Base-by-base conservation (phyloP, 805 yeast genomes). In the Jamesozyma rosinii region DNA sequence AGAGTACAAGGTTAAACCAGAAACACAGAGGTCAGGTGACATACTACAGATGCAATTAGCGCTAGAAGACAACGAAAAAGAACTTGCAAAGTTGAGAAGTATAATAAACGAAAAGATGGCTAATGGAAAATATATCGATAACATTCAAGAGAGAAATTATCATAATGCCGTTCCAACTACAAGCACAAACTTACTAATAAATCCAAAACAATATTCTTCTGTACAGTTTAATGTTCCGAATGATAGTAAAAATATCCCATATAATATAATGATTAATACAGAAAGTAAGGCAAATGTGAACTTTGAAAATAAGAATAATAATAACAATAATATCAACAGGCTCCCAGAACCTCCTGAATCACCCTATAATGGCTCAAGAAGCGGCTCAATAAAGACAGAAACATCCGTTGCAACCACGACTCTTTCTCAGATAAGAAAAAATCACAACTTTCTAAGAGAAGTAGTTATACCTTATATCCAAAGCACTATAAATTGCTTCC, bases 1-100 rank as follows among this genome's bases (percentile, higher is more conserved):
- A n/a, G n/a, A n/a, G n/a, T n/a, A n/a, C n/a, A n/a, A n/a, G n/a
- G n/a, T n/a, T n/a, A n/a, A n/a, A n/a, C 15, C 40, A 14, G 3
- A 8, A 3, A 24, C 6, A 11, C 11, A 8, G 29, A 24, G 11
- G 11, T 8, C 29, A 8, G 11, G 11, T 11, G 29, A 24, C 11
- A 53, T 51, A 31, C 55, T 49, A 35, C 57, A 54, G 45, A 41
- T 57, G 41, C 48, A 48, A 26, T 35, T 55, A 38, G 53, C 49
- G 11, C 46, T 55, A 10, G 43, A 46, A 19, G 55, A 55, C 36
- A 56, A 53, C 26, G 49, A 52, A 15, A 48, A 49, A 15, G 54
- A 54, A 30, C 29, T 54, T 8, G 26, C 35, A 20, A 39, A 38
- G 24, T 34, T 52, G 35, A 49, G 21, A 21, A 19, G 21, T 13